Evolutionary conservation across 2,329 filamentous ascomycete species (phyloP), one percentile per base, ranked within the genome.

Genomic region (Madurella mycetomatis): DNA sequence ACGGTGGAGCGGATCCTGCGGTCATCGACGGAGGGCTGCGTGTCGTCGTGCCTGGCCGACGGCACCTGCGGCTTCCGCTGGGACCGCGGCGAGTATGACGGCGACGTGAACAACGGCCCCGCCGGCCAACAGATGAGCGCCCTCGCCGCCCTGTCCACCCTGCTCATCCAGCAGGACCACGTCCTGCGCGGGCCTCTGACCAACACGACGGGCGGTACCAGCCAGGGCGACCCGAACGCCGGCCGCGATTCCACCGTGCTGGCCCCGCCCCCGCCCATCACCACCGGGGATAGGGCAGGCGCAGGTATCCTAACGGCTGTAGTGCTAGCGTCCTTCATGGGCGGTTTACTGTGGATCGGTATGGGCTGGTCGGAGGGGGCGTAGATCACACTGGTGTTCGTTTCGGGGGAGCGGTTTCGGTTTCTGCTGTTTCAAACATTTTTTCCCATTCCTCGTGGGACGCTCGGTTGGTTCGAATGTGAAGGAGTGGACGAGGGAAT

Each of bases 51-150:
- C 59, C 72, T 72, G 15, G 71, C 69, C 5, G 70, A 72, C 49
- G 70, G 75, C 16, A 72, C 70, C 9, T 84, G 81, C 61, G 75
- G 78, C 4, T 71, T 78, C 18, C 68, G 69, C 39, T 83, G 80
- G 80, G 76, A 73, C 34, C 62, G 63, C 2, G 71, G 67, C 0
- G 64, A 61, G 2, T 78, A 73, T 58, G 77, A 79, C 57, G 76
- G 76, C n/a, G 72, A 71, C 55, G 71, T 66, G 11, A 74, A 73
- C 43, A 73, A 77, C 56, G 78, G 80, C 11, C 76, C 78, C 41
- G 76, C 80, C 53, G 78, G 80, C 12, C 76, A 82, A 64, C 70
- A 80, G 65, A 77, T 82, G 69, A 77, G 73, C 55, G 78, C 73
- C 0, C 68, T 80, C 25, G 74, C 75, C 18, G 71, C 79, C 8